Evolutionary conservation across 2,329 filamentous ascomycete species (phyloP).

Genomic region (Penicillium digitatum): DNA sequence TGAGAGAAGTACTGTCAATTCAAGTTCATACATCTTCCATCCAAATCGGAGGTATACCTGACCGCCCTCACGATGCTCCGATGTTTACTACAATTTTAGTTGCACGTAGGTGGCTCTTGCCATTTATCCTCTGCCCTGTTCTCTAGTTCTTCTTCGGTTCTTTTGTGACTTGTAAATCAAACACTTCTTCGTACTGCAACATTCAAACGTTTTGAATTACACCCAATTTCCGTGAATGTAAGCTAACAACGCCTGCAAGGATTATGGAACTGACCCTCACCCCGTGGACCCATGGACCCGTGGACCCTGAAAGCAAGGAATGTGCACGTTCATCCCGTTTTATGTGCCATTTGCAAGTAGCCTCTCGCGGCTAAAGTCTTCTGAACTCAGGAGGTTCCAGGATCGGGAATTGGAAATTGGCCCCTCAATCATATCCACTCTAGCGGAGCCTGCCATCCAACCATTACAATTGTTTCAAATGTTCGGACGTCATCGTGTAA

Average conservation of each 20-base stretch:
- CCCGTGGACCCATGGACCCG: neutral
- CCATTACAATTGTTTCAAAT: neutral
- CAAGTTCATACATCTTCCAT: neutral
- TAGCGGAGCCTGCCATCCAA: neutral
- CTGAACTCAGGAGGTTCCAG: neutral
- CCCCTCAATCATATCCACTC: slow-evolving; percentile 2
- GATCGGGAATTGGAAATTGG: neutral
- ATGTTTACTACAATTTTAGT: neutral
- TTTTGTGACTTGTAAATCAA: neutral
- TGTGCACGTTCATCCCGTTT: neutral
- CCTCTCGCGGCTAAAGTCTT: neutral
- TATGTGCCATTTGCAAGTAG: neutral
- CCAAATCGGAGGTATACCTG: neutral
- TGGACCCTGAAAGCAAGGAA: neutral
- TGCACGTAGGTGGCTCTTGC: neutral
- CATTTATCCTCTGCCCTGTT: neutral
- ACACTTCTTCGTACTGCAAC: neutral
- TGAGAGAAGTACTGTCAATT: neutral
- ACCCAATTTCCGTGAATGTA: neutral
- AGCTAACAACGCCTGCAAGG: neutral
- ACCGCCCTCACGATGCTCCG: neutral
- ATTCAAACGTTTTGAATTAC: neutral
- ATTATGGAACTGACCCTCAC: neutral
- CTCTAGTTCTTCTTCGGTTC: neutral
- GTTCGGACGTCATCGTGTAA: neutral